Evolutionary conservation across 129 eudicot genomes (phyloP), one percentile per base, ranked within the genome.

Genomic region (Chrysanthemum seticuspe): DNA sequence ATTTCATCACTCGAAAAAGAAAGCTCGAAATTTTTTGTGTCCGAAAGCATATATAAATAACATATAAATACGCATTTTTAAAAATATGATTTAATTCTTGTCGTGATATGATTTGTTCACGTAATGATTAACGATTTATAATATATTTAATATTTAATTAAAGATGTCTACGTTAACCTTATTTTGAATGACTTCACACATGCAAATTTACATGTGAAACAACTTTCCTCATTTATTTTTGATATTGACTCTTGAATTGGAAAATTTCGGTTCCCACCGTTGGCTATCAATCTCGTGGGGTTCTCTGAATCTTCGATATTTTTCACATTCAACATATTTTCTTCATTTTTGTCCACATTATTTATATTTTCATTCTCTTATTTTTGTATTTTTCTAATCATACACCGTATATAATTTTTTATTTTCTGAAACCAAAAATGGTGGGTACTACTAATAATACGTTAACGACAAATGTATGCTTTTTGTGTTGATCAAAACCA

Each of bases 251-350:
- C 29, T 44, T 34, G 6, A 14, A 50, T 77, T 70, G 64, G 77
- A 23, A 78, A 54, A 40, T 78, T 78, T 64, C 67, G 13, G 40
- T 78, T 53, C 76, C 70, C 60, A 63, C 77, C 68, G 77, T 64
- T 51, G 72, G 72, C 36, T 77, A 14, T 62, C 47, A 70, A 47
- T 71, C 23, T 57, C 15, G 67, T 78, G 77, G 77, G 77, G 67
- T 63, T 78, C 77, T 71, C 15, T 71, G 40, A 15, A 70, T 63
- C 53, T 70, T 63, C 67, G 10, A 78, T 57, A 21, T 34, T 61
- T 40, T 25, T 40, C 60, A 70, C 59, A 70, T 70, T 34, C 66
- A 52, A 71, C 34, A 36, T 23, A 51, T 62, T 52, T 75, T 23
- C 14, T 60, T 60, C 15, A 0, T 23, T 68, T 76, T 76, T 68